Base-by-base conservation (phyloP, 306 rosid genomes). In the Pueraria montana region DNA sequence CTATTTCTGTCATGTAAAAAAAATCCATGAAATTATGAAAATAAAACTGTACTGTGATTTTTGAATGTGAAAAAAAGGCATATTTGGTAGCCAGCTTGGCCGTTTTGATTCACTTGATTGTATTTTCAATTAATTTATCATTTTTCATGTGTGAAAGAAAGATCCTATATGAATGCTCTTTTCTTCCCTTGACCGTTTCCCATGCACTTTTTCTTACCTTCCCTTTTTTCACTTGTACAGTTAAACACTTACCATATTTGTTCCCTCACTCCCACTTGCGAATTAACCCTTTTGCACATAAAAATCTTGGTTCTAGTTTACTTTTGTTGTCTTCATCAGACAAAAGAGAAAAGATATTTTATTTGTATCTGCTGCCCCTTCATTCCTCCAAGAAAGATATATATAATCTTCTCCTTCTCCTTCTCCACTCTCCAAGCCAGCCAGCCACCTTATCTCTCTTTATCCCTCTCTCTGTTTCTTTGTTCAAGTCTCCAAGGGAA, bases 401-500 rank as follows among this genome's bases (percentile, higher is more conserved):
- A 71, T 13, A 78, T 46, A 48, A 80, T 63, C 64, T 70, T 72
- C 55, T 56, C 1, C 16, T 58, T 14, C 32, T 24, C 34, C 34
- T 55, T 61, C 49, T 3, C n/a, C 34, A 26, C 38, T 62, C 20
- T 55, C 38, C 24, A n/a, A n/a, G 32, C 79, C 23, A n/a, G n/a
- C 21, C 81, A 46, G 73, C 43, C 85, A 49, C 88, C 82, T 75
- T 86, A 74, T 88, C 87, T 70, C 76, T 73, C 86, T 50, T 23
- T 64, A 65, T 48, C 67, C 53, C 30, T 74, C 36, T 77, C 45
- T 87, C 87, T 70, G 6, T 14, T 69, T 21, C 77, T 72, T n/a
- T n/a, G 82, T 82, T 63, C 5, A 61, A 26, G 1, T 24, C 36
- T 11, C 3, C 32, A 11, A 27, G 68, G 68, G 20, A 26, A 13